phyloP scores from a whole-genome alignment of 169 alveolate species.

The Eimeria sp. region DNA sequence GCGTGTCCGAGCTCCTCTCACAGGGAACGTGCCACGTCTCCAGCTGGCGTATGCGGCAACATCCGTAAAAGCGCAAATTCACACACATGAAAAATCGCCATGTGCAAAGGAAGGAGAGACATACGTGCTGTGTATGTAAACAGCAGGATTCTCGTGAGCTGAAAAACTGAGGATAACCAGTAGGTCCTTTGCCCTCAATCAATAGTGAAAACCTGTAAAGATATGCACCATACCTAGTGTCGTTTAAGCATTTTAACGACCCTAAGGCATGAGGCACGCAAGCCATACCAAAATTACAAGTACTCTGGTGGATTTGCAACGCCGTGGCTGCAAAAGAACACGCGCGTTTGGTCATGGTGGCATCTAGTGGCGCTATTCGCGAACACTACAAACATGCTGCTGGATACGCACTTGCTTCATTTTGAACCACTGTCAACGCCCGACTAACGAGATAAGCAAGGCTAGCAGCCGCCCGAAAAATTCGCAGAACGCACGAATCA shows the following conservation, averaged over 20 bases:
- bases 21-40: background rate
- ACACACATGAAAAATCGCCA: background rate
- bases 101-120: background rate
- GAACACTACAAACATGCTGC: background rate
- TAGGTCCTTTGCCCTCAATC: background rate
- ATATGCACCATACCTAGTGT: background rate
- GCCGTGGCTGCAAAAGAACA: background rate
- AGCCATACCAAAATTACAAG: background rate
- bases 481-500: background rate
- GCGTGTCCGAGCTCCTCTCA: background rate
- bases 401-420: conserved; percentile 13
- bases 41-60: background rate
- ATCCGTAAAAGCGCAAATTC: background rate
- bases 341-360: background rate
- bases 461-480: background rate
- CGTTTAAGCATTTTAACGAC: background rate
- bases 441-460: background rate
- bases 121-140: background rate
- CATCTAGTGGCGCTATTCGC: background rate
- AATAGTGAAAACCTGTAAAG: background rate
- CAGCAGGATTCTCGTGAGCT: background rate
- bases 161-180: background rate
- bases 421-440: background rate
- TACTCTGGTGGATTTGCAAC: too few relatives aligned
- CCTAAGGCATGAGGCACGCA: background rate